Evolutionary conservation across 108 stramenopile genomes (phyloP).

Genomic region (Nitzschia sp.): DNA sequence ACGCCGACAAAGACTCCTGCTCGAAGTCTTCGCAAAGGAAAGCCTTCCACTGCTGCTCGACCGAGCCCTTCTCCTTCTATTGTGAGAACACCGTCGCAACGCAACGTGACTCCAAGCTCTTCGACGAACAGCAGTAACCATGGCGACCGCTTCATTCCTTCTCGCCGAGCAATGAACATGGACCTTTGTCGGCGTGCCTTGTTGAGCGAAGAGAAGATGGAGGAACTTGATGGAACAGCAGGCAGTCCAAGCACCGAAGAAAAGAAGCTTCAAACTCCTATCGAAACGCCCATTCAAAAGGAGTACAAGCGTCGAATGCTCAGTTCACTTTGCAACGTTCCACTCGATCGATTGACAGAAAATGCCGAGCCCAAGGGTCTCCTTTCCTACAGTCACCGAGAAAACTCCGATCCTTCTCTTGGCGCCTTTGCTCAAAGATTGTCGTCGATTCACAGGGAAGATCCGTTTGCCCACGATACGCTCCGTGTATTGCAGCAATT

Average conservation of each 20-base stretch:
- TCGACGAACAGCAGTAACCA: background rate
- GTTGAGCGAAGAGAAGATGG: slow-evolving; percentile 47
- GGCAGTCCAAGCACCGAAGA: slow-evolving; percentile 14
- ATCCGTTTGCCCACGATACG: slow-evolving; percentile 55
- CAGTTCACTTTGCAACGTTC: slow-evolving; percentile 79
- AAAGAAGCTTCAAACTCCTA: slow-evolving; percentile 23
- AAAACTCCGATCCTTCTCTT: slow-evolving; percentile 10
- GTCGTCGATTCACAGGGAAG: slow-evolving; percentile 13
- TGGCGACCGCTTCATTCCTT: slow-evolving; percentile 89
- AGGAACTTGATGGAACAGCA: slow-evolving; percentile 2
- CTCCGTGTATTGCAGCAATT: slow-evolving; percentile 48
- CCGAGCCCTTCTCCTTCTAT: slow-evolving; percentile 29
- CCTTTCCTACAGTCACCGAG: slow-evolving; percentile 25
- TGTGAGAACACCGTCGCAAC: slow-evolving; percentile 9
- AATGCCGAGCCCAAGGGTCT: slow-evolving; percentile 38
- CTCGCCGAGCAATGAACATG: slow-evolving; percentile 77
- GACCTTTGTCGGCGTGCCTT: slow-evolving; percentile 71
- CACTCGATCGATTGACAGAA: slow-evolving; percentile 56
- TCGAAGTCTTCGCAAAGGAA: slow-evolving; percentile 12
- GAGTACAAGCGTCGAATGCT: slow-evolving; percentile 85
- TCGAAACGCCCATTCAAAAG: slow-evolving; percentile 72
- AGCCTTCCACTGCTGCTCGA: slow-evolving; percentile 1
- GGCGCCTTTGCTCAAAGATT: background rate
- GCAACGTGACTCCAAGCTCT: slow-evolving; percentile 1
- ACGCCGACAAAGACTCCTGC: slow-evolving; percentile 32